Conservation (phyloP, 2,329 filamentous ascomycete species). For the Botryosphaeria agaves region DNA sequence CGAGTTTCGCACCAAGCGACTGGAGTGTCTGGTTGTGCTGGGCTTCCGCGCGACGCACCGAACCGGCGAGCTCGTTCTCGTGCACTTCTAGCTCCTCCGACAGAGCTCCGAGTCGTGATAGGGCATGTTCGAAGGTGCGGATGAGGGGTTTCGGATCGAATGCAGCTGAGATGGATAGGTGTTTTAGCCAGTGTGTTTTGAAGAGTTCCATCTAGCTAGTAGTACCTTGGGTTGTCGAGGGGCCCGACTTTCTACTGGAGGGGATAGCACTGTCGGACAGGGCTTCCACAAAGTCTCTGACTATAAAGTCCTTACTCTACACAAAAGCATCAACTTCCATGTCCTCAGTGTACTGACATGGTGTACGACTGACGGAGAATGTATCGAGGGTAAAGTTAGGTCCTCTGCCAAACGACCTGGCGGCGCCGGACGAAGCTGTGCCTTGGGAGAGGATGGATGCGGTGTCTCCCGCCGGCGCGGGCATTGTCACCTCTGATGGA, state of each 20-base stretch:
- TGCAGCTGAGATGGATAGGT: conserved; percentile 31
- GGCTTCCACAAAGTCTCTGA: conserved; percentile 91
- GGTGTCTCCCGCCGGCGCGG: no score
- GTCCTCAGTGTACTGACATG: conserved; percentile 1
- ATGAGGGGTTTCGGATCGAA: conserved; percentile 98
- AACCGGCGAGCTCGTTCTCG: conserved; percentile 79
- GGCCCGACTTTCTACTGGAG: conserved; percentile 61
- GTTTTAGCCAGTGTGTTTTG: no score
- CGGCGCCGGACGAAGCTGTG: no score
- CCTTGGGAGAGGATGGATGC: no score
- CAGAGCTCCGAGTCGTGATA: conserved; percentile 51
- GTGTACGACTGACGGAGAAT: conserved; percentile 23
- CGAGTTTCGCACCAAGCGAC: conserved; percentile 72
- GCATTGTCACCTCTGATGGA: no score
- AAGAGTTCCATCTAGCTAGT: no score
- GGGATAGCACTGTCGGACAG: conserved; percentile 74
- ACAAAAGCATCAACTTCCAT: background rate
- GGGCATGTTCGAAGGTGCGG: conserved; percentile 69
- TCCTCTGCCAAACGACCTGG: conserved; percentile 28
- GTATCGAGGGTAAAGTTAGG: conserved; percentile 78
- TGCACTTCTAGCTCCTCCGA: conserved; percentile 74
- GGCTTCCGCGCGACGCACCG: conserved; percentile 77
- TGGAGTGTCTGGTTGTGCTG: conserved; percentile 87
- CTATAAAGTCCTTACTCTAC: conserved; percentile 66
- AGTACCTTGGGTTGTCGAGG: conserved; percentile 20